Evolutionary conservation across 768 basidiomycete genomes (phyloP), one percentile per base, ranked within the genome.

Genomic region (Trametes elegans): DNA sequence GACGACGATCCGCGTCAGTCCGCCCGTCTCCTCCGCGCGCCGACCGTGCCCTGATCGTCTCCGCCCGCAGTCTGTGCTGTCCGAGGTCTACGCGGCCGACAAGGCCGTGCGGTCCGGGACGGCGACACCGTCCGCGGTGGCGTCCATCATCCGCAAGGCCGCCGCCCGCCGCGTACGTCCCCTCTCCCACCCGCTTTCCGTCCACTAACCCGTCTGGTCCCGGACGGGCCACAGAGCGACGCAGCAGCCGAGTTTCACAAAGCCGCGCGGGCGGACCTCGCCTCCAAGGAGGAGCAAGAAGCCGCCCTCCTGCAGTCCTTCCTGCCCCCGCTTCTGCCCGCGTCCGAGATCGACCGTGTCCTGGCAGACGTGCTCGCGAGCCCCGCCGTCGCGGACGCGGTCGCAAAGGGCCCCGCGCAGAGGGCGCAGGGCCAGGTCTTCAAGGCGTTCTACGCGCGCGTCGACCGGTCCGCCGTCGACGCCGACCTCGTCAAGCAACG

Each of bases 41-140:
- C 5, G 26, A 3, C 31, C 26, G 2, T 1, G 13, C 9, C n/a
- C 52, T 48, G 32, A 35, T 45, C 52, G 26, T 57, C 29, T 14
- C 16, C 24, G 19, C 21, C 34, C 28, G 4, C 57, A 89, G 87
- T 83, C 85, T 23, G 77, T 87, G 28, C 74, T 90, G 16, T 76
- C 88, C 9, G 88, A 90, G 53, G 76, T 90, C 2, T 82, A 88
- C 59, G 76, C 79, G 8, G 76, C 81, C 31, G 87, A 88, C 70
- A 90, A 90, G 68, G 65, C 67, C 7, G 68, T 27, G 6, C 24
- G 77, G 24, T 65, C 72, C 24, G 71, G 73, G 14, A 71, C 73
- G 26, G 61, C 83, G 10, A 59, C 77, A n/a, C 71, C 80, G 5
- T 73, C 84, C 5, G 70, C 71, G 31, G 76, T 87, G 36, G 67